Conservation (phyloP, 2,329 filamentous ascomycete genomes). For the Neonectria ditissima region DNA sequence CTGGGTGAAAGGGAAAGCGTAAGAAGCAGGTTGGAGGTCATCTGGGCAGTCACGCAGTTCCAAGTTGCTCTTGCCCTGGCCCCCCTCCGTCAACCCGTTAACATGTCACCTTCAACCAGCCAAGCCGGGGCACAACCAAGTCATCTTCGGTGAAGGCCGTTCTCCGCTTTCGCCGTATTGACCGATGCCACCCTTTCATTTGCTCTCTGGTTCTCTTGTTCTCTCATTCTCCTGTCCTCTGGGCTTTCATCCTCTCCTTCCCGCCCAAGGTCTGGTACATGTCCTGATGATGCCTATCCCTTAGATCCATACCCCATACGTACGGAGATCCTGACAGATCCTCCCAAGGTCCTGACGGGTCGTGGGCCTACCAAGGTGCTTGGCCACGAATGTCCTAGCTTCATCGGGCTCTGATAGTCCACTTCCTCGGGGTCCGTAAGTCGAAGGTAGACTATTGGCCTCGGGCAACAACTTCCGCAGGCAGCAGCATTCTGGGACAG, state of each 20-base stretch:
- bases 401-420: constrained; percentile 30
- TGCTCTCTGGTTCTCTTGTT: background rate
- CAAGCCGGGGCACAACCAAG: too few relatives aligned
- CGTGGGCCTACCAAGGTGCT: constrained; percentile 7
- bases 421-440: background rate
- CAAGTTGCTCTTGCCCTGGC: too few relatives aligned
- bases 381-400: constrained; percentile 22
- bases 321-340: constrained; percentile 18
- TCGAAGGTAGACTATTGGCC: constrained; percentile 22
- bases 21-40: too few relatives aligned
- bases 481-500: constrained; percentile 38
- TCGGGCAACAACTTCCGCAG: constrained; percentile 24
- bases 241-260: too few relatives aligned
- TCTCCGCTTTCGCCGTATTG: background rate
- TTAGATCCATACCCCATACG: constrained; percentile 19
- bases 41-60: too few relatives aligned
- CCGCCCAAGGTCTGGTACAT: background rate
- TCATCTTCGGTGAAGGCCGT: constrained; percentile 11
- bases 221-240: background rate
- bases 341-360: constrained; percentile 8
- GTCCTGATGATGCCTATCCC: constrained; percentile 7
- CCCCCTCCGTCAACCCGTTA: too few relatives aligned
- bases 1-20: too few relatives aligned
- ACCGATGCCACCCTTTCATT: background rate
- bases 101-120: too few relatives aligned